Evolutionary conservation across 106 monocot species (phyloP), one percentile per base, ranked within the genome.

Genomic region (Allium cepa): DNA sequence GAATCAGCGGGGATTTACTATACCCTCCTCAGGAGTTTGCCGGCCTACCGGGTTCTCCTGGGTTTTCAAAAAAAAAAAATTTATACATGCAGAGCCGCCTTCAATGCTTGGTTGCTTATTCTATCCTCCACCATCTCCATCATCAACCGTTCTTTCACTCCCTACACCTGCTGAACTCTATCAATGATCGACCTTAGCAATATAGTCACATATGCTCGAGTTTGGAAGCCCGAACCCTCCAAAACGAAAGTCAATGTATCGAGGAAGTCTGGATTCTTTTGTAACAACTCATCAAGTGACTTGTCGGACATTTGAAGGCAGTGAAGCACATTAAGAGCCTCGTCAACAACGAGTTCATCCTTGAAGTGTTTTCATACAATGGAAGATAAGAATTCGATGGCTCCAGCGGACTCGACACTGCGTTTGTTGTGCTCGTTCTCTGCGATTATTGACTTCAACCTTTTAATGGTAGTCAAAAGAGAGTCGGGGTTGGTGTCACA

Each of bases 361-460:
- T 7, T n/a, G 1, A 28, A 9, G 26, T 14, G 26, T 10, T 45
- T 46, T 17, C 15, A 52, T 27, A 65, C n/a, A 18, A 65, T 49
- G 17, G 47, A 50, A 18, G 49, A 45, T 11, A 65, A 11, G 65
- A 50, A 50, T 4, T 65, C 49, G 65, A 18, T 50, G 4, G 65
- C 65, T 9, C 65, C 65, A 0, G 65, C 17, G 0, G 47, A 50
- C 47, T 18, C 49, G 9, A 78, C 69, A 71, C 49, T 67, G 15
- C 80, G 65, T 13, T 75, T 75, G 75, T 83, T 87, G 64, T 78
- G 59, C 56, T 87, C 87, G 70, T 67, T 75, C 16, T 87, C 87
- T 18, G 75, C 14, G 15, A 68, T 68, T 8, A 75, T 65, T 7
- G 2, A 8, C 15, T 22, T 65, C 2, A 50, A 8, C 50, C 46